These are phyloP conservation scores for Abelmoschus esculentus DNA, from an alignment of 345 rosid genomes.

Conservation along the genomic window DNA sequence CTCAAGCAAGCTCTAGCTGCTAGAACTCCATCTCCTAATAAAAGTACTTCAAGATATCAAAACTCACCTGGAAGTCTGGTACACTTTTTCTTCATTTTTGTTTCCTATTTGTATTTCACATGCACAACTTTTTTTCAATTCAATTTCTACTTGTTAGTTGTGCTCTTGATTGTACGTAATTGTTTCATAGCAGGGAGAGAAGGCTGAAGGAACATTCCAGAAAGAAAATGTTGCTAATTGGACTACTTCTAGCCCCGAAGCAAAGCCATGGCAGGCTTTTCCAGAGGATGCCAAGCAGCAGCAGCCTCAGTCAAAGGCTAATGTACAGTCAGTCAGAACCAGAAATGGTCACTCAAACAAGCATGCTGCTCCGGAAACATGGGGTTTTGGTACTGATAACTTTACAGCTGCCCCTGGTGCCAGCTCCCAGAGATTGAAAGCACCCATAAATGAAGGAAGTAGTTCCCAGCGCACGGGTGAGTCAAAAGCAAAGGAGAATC, in stretches of 20 bases:
- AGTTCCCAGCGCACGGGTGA: constrained; percentile 34
- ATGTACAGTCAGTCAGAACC: constrained; percentile 43
- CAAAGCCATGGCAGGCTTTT: constrained; percentile 76
- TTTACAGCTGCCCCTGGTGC: constrained; percentile 48
- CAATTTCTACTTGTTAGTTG: neutral
- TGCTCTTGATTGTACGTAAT: constrained; percentile 11
- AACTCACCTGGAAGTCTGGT: constrained; percentile 46
- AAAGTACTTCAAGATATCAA: constrained; percentile 38
- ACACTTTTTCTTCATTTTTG: constrained; percentile 3
- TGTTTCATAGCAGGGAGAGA: constrained; percentile 33
- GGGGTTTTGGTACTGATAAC: constrained; percentile 83
- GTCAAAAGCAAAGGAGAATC: constrained; percentile 39
- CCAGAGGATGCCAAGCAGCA: constrained; percentile 41
- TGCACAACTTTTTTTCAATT: neutral
- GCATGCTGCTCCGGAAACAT: constrained; percentile 47
- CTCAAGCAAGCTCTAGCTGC: constrained; percentile 75
- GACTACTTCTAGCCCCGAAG: constrained; percentile 38
- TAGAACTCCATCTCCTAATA: constrained; percentile 52
- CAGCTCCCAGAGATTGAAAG: constrained; percentile 25
- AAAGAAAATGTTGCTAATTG: constrained; percentile 48
- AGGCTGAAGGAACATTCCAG: constrained; percentile 18
- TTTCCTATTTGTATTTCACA: neutral
- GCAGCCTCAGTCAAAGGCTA: constrained; percentile 34
- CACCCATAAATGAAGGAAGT: constrained; percentile 37
- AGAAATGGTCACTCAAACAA: constrained; percentile 36